These are phyloP conservation scores for Citrus glauca DNA, from an alignment of 345 rosid species.

Conservation along the genomic window DNA sequence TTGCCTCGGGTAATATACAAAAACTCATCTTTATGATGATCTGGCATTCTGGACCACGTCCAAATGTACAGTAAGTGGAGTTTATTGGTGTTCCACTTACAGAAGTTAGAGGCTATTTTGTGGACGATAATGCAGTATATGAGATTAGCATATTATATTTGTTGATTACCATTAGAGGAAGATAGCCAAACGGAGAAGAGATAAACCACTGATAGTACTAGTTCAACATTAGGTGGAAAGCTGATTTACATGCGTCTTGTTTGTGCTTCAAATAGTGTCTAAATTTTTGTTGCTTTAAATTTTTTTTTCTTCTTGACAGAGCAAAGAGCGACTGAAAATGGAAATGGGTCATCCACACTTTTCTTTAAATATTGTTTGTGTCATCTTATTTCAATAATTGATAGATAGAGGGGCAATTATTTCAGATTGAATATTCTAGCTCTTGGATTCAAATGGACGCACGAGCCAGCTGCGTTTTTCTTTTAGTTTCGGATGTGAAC, in stretches of 20 bases:
- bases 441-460: background rate
- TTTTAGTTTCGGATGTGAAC: background rate
- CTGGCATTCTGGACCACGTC: background rate
- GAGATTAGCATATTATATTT: background rate
- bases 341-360: background rate
- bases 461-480: background rate
- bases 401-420: background rate
- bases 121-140: background rate
- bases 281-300: background rate
- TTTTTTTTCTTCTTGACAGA: background rate
- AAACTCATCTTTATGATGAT: background rate
- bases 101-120: background rate
- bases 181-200: background rate
- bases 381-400: background rate
- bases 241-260: background rate
- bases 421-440: background rate
- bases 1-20: background rate
- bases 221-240: background rate
- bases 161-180: background rate
- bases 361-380: background rate
- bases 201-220: background rate
- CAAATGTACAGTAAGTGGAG: background rate
- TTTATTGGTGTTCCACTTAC: slow-evolving; percentile 6
- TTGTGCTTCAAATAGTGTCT: background rate
- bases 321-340: background rate